phyloP scores from a whole-genome alignment of 192 early-diverging fungal genomes.

The Kappamyces sp. region DNA sequence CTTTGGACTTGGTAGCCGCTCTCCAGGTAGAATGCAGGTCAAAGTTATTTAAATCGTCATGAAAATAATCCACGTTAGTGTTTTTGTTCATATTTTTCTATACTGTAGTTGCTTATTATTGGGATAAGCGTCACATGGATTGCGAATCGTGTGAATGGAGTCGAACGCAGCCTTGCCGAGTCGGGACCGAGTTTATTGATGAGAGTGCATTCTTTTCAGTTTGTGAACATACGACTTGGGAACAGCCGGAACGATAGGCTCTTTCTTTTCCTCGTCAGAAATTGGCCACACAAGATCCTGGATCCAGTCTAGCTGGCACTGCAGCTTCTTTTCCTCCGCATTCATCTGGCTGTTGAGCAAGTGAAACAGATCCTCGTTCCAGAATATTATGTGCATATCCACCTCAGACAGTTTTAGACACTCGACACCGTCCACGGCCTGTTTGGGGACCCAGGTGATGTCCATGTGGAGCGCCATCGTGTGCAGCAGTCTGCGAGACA shows the following conservation, averaged over 20 bases:
- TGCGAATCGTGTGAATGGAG: too few relatives aligned
- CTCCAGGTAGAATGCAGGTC: too few relatives aligned
- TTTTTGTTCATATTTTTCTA: too few relatives aligned
- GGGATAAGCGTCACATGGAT: too few relatives aligned
- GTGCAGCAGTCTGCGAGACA: constrained; percentile 13
- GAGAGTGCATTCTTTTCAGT: constrained; percentile 4
- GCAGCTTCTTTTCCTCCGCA: background rate
- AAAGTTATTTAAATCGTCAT: too few relatives aligned
- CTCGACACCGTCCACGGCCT: constrained; percentile 1
- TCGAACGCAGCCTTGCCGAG: too few relatives aligned
- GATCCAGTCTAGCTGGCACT: background rate
- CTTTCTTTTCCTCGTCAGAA: background rate
- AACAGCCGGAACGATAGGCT: background rate
- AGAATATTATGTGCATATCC: constrained; percentile 14
- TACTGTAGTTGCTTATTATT: too few relatives aligned
- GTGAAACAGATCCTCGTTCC: constrained; percentile 9
- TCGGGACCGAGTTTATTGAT: background rate
- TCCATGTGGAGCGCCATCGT: constrained; percentile 2
- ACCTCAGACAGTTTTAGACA: background rate
- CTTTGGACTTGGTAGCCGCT: too few relatives aligned
- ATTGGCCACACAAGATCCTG: constrained; percentile 12
- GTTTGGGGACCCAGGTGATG: background rate
- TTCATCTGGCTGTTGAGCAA: constrained; percentile 2
- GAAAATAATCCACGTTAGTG: too few relatives aligned
- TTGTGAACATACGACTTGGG: constrained; percentile 9